phyloP scores from a whole-genome alignment of 164 flowering plant genomes.

The Tetracentron sinense region DNA sequence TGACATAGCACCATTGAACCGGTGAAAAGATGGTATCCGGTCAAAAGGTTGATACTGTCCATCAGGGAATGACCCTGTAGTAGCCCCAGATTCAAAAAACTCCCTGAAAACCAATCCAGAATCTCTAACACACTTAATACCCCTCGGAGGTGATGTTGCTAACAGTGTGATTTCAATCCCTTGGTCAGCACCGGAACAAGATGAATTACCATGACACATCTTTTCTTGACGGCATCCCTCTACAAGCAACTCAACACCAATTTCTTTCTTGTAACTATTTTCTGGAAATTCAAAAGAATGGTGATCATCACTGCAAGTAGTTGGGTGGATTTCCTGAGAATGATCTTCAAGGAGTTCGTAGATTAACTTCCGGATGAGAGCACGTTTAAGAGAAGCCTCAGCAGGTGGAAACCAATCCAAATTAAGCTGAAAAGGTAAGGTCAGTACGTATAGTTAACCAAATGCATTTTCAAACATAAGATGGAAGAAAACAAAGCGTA shows the following conservation, averaged over 20 bases:
- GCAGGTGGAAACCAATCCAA: slow-evolving; percentile 77
- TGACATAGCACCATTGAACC: slow-evolving; percentile 25
- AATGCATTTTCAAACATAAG: not conserved
- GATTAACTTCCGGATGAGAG: slow-evolving; percentile 54
- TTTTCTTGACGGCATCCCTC: slow-evolving; percentile 23
- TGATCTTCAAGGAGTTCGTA: slow-evolving; percentile 43
- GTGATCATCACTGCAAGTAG: slow-evolving; percentile 26
- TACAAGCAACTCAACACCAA: slow-evolving; percentile 30
- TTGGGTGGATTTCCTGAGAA: slow-evolving; percentile 27
- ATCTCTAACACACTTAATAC: slow-evolving; percentile 29
- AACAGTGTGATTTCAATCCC: slow-evolving; percentile 49
- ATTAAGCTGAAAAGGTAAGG: slow-evolving; percentile 50
- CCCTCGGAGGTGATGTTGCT: slow-evolving; percentile 30
- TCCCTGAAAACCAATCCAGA: slow-evolving; percentile 49
- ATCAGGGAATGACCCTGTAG: slow-evolving; percentile 34
- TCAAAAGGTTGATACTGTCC: slow-evolving; percentile 35
- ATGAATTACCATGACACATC: slow-evolving; percentile 24
- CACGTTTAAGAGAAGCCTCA: slow-evolving; percentile 82
- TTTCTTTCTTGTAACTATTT: slow-evolving; percentile 27
- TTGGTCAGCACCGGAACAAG: slow-evolving; percentile 23
- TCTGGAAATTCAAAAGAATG: slow-evolving; percentile 18
- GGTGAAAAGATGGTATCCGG: slow-evolving; percentile 26
- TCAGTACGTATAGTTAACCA: not conserved
- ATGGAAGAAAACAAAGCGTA: not conserved
- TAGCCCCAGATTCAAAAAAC: slow-evolving; percentile 39